phyloP scores from a whole-genome alignment of 1,284 basidiomycete species.

The Leccinum pallidistipes region DNA sequence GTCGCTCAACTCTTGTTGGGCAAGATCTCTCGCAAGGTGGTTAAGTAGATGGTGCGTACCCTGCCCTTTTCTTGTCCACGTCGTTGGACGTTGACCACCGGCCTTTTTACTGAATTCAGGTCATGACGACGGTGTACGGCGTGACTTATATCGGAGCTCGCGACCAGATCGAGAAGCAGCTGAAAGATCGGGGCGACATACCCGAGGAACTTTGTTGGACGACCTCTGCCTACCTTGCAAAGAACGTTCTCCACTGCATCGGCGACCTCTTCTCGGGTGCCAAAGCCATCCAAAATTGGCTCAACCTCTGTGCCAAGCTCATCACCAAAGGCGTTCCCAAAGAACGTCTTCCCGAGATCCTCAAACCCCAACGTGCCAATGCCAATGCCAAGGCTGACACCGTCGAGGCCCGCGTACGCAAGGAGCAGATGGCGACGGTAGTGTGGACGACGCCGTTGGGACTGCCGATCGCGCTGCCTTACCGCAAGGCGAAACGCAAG shows the following conservation, averaged over 20 bases:
- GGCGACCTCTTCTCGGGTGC: constrained; percentile 94
- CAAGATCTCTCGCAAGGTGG: constrained; percentile 91
- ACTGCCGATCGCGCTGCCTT: constrained; percentile 97
- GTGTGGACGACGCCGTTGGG: constrained; percentile 97
- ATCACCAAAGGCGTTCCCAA: constrained; percentile 88
- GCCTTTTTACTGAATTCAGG: constrained; percentile 40
- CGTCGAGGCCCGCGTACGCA: constrained; percentile 50
- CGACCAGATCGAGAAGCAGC: constrained; percentile 92
- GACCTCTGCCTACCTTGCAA: constrained; percentile 84
- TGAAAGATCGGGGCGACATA: constrained; percentile 78
- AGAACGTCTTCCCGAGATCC: constrained; percentile 63
- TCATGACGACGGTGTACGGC: constrained; percentile 99
- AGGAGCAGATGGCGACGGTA: constrained; percentile 95
- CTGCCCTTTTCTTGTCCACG: neutral
- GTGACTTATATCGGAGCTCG: constrained; percentile 96
- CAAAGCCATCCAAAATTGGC: constrained; percentile 90
- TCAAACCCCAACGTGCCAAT: constrained; percentile 23
- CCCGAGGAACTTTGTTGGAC: constrained; percentile 72
- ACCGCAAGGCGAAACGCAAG: constrained; percentile 82
- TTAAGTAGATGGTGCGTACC: constrained; percentile 88
- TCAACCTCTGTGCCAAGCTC: constrained; percentile 80
- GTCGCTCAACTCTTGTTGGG: constrained; percentile 71
- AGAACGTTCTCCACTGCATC: constrained; percentile 79
- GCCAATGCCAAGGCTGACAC: constrained; percentile 16
- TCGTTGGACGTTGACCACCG: constrained; percentile 5